Base-by-base conservation (phyloP, 352 stramenopile genomes). In the Phytophthora pini region DNA sequence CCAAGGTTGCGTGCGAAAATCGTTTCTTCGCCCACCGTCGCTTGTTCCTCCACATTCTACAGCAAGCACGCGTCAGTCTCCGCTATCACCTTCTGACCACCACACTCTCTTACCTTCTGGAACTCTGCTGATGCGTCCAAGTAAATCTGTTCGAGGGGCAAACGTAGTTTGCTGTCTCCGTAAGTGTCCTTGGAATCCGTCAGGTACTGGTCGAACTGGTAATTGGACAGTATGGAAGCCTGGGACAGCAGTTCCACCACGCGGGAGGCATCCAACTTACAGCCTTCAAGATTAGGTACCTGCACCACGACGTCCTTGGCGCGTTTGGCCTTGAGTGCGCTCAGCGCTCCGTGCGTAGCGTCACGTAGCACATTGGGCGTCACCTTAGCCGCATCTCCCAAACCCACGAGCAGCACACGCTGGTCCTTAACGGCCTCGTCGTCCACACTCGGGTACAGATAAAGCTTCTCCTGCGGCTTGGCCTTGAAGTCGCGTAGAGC, bases 151-250 rank as follows among this genome's bases (percentile, higher is more conserved):
- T 91, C 76, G 9, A 93, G 66, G 39, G 85, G 85, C 52, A 90
- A 60, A 52, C 75, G 76, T 43, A 92, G 74, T 68, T 89, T 90
- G 53, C 77, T 76, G 29, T 92, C 80, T 61, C 80, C 85, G 27
- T 88, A 59, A 4, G 76, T 69, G 60, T 90, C 70, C 61, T 77
- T 87, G 39, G 72, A 70, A 31, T 75, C 66, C 50, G 65, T 90
- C 52, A 93, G 58, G 66, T 95, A 93, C 71, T 88, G 77, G 70
- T 95, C 84, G 43, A 95, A 95, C 68, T 92, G 84, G 66, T 95
- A 95, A 72, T 94, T 95, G 43, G 85, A 94, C 29, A 95, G 72
- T 63, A 94, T 87, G 17, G 82, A 90, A 2, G 87, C 79, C 61
- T 94, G 84, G 32, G 82, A 77, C 39, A 95, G 8, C 38, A 94